These are phyloP conservation scores for Botrytis deweyae DNA, from an alignment of 2,329 filamentous ascomycete genomes.

Conservation along the genomic window DNA sequence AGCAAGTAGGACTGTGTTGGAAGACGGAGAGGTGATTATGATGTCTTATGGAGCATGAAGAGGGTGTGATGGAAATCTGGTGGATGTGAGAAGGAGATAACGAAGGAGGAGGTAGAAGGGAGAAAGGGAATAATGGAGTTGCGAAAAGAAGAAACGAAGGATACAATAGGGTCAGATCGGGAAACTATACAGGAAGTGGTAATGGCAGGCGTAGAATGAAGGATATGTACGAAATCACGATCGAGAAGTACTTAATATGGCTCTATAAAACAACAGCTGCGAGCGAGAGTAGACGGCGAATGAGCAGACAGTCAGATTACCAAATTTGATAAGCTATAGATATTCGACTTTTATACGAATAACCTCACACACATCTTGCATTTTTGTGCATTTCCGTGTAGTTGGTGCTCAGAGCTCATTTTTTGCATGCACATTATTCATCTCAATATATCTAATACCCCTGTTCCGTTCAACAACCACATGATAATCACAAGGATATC, in stretches of 20 bases:
- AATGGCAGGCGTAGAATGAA: neutral
- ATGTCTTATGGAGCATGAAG: neutral
- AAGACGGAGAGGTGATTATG: conserved; percentile 6
- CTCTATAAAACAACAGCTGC: neutral
- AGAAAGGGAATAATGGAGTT: neutral
- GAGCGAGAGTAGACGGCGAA: neutral
- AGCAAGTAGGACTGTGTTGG: neutral
- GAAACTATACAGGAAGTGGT: neutral
- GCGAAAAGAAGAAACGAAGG: neutral
- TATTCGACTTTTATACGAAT: neutral
- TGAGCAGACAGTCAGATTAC: neutral
- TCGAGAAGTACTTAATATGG: conserved; percentile 4
- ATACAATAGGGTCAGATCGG: neutral
- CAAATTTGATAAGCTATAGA: neutral
- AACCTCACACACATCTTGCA: neutral
- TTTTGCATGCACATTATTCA: neutral
- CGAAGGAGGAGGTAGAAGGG: neutral
- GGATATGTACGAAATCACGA: neutral
- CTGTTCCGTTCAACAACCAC: neutral
- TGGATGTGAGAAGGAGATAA: neutral
- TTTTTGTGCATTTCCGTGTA: neutral
- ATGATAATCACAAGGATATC: neutral
- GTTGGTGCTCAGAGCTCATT: neutral
- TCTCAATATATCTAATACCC: neutral
- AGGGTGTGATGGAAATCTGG: too few species aligned